Conservation (phyloP, 2,329 filamentous ascomycete genomes). For the Fusarium cicatricum region DNA sequence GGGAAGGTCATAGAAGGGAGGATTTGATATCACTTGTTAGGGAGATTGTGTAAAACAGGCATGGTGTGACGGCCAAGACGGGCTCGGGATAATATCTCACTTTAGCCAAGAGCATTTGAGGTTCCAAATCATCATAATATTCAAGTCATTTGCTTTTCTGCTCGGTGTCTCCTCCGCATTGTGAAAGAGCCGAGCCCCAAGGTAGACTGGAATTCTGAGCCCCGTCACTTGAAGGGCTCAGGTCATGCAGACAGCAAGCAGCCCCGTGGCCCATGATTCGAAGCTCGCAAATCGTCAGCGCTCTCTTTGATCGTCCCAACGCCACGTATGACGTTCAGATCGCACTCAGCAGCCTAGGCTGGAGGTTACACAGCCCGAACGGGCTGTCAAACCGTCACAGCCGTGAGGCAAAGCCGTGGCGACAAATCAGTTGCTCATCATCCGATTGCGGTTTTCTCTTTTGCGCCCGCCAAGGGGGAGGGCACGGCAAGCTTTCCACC, state of each 20-base stretch:
- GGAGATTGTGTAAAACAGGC: conserved; percentile 14
- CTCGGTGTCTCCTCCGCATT: conserved; percentile 3
- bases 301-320: conserved; percentile 67
- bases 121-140: conserved; percentile 24
- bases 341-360: conserved; percentile 38
- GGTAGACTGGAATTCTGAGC: neutral
- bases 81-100: conserved; percentile 13
- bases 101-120: conserved; percentile 14
- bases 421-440: conserved; percentile 57
- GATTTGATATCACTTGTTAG: neutral
- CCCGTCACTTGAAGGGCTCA: conserved; percentile 18
- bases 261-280: neutral
- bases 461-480: neutral
- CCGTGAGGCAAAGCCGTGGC: conserved; percentile 24
- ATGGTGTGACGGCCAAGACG: conserved; percentile 14
- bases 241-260: too few species aligned
- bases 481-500: neutral
- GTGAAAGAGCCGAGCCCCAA: neutral
- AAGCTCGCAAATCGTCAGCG: conserved; percentile 44
- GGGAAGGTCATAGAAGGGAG: neutral
- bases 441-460: conserved; percentile 50
- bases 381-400: conserved; percentile 42
- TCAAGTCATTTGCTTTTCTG: conserved; percentile 21
- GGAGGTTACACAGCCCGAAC: conserved; percentile 25
- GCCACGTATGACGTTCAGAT: conserved; percentile 49